Percentiles rank a stretch among this genome's conserved stretches.
These are phyloP conservation scores for Tuber magnatum DNA, from an alignment of 495 filamentous ascomycete genomes.

Conservation along the genomic window DNA sequence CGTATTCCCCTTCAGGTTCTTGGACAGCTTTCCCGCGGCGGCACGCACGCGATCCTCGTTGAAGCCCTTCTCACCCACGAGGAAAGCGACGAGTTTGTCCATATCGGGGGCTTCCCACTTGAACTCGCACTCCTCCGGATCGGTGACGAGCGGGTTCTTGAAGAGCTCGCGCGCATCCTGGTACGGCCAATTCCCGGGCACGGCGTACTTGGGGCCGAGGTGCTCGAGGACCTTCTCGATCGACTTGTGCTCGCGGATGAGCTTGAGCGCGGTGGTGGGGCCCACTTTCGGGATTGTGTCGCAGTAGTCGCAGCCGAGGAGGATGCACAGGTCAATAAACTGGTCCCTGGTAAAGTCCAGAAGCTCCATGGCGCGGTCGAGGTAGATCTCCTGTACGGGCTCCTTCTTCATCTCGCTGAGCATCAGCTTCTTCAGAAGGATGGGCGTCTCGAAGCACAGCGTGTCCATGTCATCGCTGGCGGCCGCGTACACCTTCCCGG, in stretches of 20 bases:
- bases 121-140: constrained; percentile 83
- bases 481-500: constrained; percentile 92
- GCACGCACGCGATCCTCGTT: constrained; percentile 82
- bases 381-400: constrained; percentile 89
- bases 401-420: constrained; percentile 96
- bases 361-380: constrained; percentile 74
- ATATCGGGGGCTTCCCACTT: constrained; percentile 93
- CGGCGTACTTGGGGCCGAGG: constrained; percentile 68
- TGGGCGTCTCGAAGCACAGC: constrained; percentile 84
- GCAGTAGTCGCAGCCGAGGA: constrained; percentile 95
- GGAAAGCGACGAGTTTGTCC: constrained; percentile 77
- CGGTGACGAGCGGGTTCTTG: constrained; percentile 79
- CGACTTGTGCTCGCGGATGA: constrained; percentile 81
- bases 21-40: constrained; percentile 67
- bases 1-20: constrained; percentile 80
- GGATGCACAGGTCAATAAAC: constrained; percentile 96
- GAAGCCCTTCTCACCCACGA: constrained; percentile 93
- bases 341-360: constrained; percentile 79
- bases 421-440: constrained; percentile 85
- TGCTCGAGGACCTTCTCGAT: constrained; percentile 78
- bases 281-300: constrained; percentile 93
- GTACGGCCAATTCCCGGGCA: constrained; percentile 92
- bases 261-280: constrained; percentile 77
- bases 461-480: constrained; percentile 99
- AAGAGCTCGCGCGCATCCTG: constrained; percentile 87